Base-by-base conservation (phyloP, 2,329 filamentous ascomycete species). In the Aspergillus japonicus region DNA sequence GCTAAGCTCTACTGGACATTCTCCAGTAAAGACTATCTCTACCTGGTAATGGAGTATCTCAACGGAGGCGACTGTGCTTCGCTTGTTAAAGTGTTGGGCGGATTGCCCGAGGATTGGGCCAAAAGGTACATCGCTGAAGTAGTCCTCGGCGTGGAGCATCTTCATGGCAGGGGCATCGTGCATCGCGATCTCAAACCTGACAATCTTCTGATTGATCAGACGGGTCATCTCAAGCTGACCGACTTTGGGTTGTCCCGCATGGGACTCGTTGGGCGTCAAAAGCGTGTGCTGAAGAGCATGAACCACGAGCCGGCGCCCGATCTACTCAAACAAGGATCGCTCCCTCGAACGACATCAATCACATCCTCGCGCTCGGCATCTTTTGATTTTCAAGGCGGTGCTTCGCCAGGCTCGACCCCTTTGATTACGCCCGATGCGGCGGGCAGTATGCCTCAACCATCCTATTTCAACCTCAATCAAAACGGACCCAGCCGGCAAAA, bases 1-100 rank as follows among this genome's bases (percentile, higher is more conserved):
- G 95, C 95, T 26, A 99, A 99, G 79, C 84, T 99, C 12, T 99
- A 98, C 79, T 99, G 96, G 96, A 99, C 95, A 0, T 99, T 99
- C 72, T 96, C 95, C 4, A 99, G 94, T 82, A 99, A 99, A 73
- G 95, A 99, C 72, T 99, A 97, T 72, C 87, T 99, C 24, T 99
- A 98, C 73, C 83, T 99, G 60, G 95, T 99, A 24, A 99, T 99
- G 95, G 95, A 99, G 73, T 99, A 99, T 77, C 83, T 99, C 59
- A 99, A 98, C 68, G 95, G 95, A 39, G 95, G 95, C 50, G 95
- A 99, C 71, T 99, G 94, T 73, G 95, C 96, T 52, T 96, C 95
- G 5, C 82, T 99, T 56, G 95, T 98, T 79, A 99, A 98, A 74
- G 88, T 96, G 26, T 83, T 99, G 1, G 93, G 93, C 31, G 92